Evolutionary conservation across 192 early-diverging fungal species (phyloP).

Genomic region (Blastocladiella britannica): DNA sequence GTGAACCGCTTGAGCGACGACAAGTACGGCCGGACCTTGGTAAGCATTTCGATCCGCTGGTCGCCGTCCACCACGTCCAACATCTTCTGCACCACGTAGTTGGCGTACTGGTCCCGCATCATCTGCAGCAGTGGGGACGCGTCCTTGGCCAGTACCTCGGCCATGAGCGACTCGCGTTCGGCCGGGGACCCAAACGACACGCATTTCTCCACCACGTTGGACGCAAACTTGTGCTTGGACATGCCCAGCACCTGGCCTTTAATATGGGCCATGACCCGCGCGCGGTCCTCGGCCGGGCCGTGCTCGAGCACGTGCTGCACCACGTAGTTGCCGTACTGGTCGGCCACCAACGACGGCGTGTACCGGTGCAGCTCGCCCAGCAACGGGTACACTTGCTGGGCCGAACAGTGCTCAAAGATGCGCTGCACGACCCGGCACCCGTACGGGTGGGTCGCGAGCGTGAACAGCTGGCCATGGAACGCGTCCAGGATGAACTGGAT

Average conservation of each 20-base stretch:
- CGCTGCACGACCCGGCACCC: conserved; percentile 97
- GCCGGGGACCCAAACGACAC: conserved; percentile 72
- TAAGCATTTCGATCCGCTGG: conserved; percentile 70
- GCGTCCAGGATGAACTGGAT: conserved; percentile 93
- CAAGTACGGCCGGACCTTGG: conserved; percentile 82
- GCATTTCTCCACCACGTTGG: conserved; percentile 97
- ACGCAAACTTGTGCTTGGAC: conserved; percentile 98
- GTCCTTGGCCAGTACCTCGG: conserved; percentile 69
- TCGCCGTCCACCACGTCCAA: conserved; percentile 85
- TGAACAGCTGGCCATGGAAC: conserved; percentile 90
- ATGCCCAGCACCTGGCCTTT: conserved; percentile 76
- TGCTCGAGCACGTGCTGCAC: conserved; percentile 96
- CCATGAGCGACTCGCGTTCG: conserved; percentile 75
- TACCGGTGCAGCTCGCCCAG: conserved; percentile 88
- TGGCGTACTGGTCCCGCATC: conserved; percentile 99
- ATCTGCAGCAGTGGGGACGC: conserved; percentile 68
- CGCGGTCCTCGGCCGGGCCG: conserved; percentile 71
- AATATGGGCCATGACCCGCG: conserved; percentile 68
- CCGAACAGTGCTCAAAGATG: conserved; percentile 98
- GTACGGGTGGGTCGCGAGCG: conserved; percentile 91
- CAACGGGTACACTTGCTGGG: conserved; percentile 56
- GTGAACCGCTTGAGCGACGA: conserved; percentile 86
- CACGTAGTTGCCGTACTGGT: conserved; percentile 99
- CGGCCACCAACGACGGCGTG: conserved; percentile 79
- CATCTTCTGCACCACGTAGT: conserved; percentile 99